Evolutionary conservation across 192 early-diverging fungal genomes (phyloP).

Genomic region (Coemansia reversa): DNA sequence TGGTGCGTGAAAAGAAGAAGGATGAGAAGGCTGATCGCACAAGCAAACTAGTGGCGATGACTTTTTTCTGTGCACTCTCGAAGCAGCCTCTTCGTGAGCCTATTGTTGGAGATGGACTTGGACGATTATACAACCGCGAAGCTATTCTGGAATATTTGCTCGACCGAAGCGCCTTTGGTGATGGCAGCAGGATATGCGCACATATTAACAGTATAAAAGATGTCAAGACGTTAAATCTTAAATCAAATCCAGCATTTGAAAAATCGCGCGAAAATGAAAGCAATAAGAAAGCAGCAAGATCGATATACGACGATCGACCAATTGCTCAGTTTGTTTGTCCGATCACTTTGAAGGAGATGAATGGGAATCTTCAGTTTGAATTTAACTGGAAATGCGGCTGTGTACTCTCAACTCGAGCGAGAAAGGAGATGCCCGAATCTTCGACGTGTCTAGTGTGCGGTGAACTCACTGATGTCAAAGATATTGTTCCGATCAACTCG

Average conservation of each 20-base stretch:
- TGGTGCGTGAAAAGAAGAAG: constrained; percentile 50
- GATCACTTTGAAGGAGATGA: constrained; percentile 53
- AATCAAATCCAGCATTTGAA: constrained; percentile 11
- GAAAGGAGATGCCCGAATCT: constrained; percentile 29
- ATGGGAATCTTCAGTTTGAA: constrained; percentile 43
- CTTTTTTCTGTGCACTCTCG: constrained; percentile 40
- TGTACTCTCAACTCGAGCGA: constrained; percentile 41
- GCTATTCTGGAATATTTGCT: constrained; percentile 64
- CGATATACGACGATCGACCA: constrained; percentile 19
- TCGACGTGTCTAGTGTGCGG: constrained; percentile 24
- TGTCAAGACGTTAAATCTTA: constrained; percentile 24
- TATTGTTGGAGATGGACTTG: constrained; percentile 58
- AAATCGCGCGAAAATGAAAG: background rate
- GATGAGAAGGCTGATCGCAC: constrained; percentile 35
- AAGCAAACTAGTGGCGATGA: constrained; percentile 31
- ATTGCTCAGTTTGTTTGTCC: constrained; percentile 47
- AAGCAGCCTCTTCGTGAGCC: constrained; percentile 58
- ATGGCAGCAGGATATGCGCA: constrained; percentile 55
- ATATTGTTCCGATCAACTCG: constrained; percentile 41
- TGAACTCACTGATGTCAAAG: constrained; percentile 6
- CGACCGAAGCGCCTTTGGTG: constrained; percentile 57
- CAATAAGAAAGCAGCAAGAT: background rate
- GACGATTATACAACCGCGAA: constrained; percentile 75
- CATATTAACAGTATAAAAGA: constrained; percentile 24
- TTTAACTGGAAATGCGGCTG: constrained; percentile 51